Conservation (phyloP, 2,329 filamentous ascomycete genomes). For the Lachnellula subtilissima region DNA sequence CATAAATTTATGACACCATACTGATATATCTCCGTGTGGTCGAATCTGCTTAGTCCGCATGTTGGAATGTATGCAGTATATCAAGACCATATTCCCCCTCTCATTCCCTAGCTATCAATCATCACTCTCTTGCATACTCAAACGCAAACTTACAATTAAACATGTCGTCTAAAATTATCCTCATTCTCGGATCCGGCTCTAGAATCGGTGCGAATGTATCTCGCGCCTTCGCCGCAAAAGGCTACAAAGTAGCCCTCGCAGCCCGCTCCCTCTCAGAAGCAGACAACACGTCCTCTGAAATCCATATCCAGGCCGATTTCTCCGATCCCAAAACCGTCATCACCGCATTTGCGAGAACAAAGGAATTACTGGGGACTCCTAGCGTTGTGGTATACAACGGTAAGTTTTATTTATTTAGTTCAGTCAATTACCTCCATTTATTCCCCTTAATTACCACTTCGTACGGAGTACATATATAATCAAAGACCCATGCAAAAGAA, state of each 20-base stretch:
- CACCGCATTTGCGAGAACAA: constrained; percentile 35
- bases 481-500: too few species aligned
- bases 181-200: constrained; percentile 39
- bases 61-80: too few species aligned
- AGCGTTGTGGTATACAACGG: constrained; percentile 41
- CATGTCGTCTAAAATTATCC: constrained; percentile 17
- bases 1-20: too few species aligned
- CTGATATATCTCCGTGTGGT: too few species aligned
- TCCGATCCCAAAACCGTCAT: constrained; percentile 32
- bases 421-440: too few species aligned
- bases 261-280: constrained; percentile 25
- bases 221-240: constrained; percentile 34
- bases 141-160: background rate
- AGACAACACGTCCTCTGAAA: constrained; percentile 24
- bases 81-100: too few species aligned
- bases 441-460: too few species aligned
- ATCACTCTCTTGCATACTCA: too few species aligned
- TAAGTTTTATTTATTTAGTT: constrained; percentile 10
- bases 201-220: constrained; percentile 35
- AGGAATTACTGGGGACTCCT: constrained; percentile 29
- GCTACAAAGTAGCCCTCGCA: constrained; percentile 38
- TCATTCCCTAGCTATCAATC: too few species aligned
- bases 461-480: too few species aligned
- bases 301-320: constrained; percentile 35
- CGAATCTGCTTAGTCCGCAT: too few species aligned